Conservation (phyloP, 306 rosid genomes). For the Arachis hypogaea region DNA sequence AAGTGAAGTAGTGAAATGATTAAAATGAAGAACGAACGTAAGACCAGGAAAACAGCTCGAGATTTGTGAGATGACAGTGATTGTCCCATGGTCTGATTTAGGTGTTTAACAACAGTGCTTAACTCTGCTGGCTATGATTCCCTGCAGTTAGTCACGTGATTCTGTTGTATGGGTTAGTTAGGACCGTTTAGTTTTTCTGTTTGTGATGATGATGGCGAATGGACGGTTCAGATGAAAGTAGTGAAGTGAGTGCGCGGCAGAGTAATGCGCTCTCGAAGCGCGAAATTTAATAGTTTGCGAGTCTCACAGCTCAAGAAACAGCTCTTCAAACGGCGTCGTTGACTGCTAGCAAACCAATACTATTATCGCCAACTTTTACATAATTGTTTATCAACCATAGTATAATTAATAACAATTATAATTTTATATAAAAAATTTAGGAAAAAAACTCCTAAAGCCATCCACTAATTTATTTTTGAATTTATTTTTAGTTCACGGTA, state of each 20-base stretch:
- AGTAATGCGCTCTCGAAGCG: constrained; percentile 47
- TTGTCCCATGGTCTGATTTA: constrained; percentile 49
- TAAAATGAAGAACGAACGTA: constrained; percentile 24
- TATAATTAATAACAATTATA: too few species aligned
- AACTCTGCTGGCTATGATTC: constrained; percentile 1
- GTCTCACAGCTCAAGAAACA: constrained; percentile 42
- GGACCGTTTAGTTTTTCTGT: constrained; percentile 7
- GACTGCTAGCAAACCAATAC: neutral
- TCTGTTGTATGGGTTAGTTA: neutral
- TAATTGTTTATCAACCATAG: too few species aligned
- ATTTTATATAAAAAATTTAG: too few species aligned
- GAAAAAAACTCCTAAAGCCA: too few species aligned
- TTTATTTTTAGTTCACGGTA: too few species aligned
- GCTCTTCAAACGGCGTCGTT: constrained; percentile 10
- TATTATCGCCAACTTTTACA: neutral
- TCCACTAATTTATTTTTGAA: too few species aligned
- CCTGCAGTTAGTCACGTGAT: constrained; percentile 18
- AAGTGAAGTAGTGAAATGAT: neutral
- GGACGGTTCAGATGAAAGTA: constrained; percentile 23
- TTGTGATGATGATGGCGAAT: neutral
- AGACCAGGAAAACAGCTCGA: constrained; percentile 66
- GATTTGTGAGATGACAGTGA: constrained; percentile 68
- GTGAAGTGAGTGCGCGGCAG: constrained; percentile 28
- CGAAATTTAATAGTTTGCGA: constrained; percentile 45
- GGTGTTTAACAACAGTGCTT: constrained; percentile 20